Base-by-base conservation (phyloP, 495 filamentous ascomycete species). In the Apodospora peruviana region DNA sequence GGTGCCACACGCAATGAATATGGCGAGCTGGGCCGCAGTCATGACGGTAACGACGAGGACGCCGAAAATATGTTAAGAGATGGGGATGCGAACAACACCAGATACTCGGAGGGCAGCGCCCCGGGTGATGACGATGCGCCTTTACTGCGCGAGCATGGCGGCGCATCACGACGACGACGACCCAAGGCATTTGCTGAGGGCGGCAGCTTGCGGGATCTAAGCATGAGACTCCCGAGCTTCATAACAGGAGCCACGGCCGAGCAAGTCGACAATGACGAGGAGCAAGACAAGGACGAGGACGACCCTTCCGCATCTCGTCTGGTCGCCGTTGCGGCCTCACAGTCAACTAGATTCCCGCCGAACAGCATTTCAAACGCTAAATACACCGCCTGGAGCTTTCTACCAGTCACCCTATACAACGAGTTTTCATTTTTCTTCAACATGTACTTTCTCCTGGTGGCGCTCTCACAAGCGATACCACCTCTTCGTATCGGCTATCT, bases 351-450 rank as follows among this genome's bases (percentile, higher is more conserved):
- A 32, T 88, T 83, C 62, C 87, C 87, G n/a, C 78, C 82, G 14
- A 99, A 99, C 62, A 78, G 86, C 23, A 79, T 99, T 36, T 96
- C 90, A 17, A 96, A 99, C 69, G 91, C 94, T 36, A 96, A 96
- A 79, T 99, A 96, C 61, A 96, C 91, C n/a, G 81, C 89, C 0
- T 88, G 88, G 76, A 93, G 84, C 50, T 99, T 99, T 67, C 77
- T 99, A 2, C 94, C 94, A 3, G 76, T 88, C 20, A 97, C 94
- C 0, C 73, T 97, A 11, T 99, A 95, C 64, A 96, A 97, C 71
- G 94, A 99, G 57, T 99, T 99, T 61, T 95, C 90, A 39, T 97
- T 97, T 71, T 99, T 99, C 69, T 96, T 97, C 77, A 99, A 99
- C 74, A 84, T 96, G 60, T 99, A 99, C 60, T 99, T 97, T 65